Evolutionary conservation across 2,329 filamentous ascomycete genomes (phyloP).

Genomic region (Sporothrix curviconia): DNA sequence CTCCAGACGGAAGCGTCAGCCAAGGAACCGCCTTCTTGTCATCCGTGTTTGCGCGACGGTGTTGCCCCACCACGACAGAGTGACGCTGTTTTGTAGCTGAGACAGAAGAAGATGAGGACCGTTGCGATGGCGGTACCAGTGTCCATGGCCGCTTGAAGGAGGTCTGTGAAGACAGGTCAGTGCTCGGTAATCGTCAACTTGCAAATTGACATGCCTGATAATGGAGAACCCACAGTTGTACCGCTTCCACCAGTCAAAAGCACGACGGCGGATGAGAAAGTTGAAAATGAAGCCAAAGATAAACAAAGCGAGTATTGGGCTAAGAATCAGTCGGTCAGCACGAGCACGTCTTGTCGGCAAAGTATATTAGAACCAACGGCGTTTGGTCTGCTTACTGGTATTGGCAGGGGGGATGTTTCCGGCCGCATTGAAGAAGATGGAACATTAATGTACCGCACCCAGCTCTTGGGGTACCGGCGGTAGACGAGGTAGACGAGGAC

Average conservation of each 20-base stretch:
- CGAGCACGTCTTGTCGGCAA: not conserved
- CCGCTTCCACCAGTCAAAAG: slow-evolving; percentile 37
- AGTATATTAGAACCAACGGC: not conserved
- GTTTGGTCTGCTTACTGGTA: slow-evolving; percentile 7
- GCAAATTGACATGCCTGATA: not conserved
- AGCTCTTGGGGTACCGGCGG: slow-evolving; percentile 12
- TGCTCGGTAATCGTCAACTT: not conserved
- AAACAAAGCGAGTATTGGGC: slow-evolving; percentile 19
- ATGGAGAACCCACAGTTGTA: slow-evolving; percentile 12
- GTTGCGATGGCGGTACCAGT: slow-evolving; percentile 48
- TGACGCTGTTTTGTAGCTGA: slow-evolving; percentile 34
- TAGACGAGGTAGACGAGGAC: slow-evolving; percentile 11
- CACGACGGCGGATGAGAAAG: slow-evolving; percentile 51
- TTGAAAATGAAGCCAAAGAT: slow-evolving; percentile 50
- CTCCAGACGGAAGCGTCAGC: slow-evolving; percentile 4
- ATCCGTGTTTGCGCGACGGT: slow-evolving; percentile 22
- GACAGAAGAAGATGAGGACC: slow-evolving; percentile 44
- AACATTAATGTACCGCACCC: slow-evolving; percentile 14
- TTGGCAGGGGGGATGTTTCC: slow-evolving; percentile 16
- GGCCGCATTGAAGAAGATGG: slow-evolving; percentile 16
- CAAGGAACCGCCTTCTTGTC: slow-evolving; percentile 10
- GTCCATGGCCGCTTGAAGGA: slow-evolving; percentile 13
- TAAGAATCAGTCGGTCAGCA: not conserved
- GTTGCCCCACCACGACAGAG: slow-evolving; percentile 47
- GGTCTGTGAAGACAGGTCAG: slow-evolving; percentile 1